Evolutionary conservation across 768 basidiomycete species (phyloP), one percentile per base, ranked within the genome.

Genomic region (Tricholoma furcatifolium): DNA sequence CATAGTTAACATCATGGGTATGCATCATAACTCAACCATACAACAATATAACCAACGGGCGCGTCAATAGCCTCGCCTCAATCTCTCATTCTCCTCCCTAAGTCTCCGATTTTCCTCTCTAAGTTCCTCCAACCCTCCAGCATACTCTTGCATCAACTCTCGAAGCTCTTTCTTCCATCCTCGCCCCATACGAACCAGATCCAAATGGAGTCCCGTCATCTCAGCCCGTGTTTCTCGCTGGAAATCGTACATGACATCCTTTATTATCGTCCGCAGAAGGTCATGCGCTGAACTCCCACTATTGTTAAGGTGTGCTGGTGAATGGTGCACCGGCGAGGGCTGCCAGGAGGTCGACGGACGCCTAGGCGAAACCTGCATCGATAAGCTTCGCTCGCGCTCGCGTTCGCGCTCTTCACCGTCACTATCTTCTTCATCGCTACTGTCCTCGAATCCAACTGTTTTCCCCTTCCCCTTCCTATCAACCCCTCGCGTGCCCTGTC

Each of bases 131-230:
- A 89, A 65, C 60, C 88, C 86, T 14, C 77, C 79, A 1, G 72
- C 76, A 70, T 80, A 80, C 61, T 84, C 84, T 31, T 81, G 79
- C 78, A 87, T 81, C 59, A 81, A 62, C 38, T 72, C 74, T 48
- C 82, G 72, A 63, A 90, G 69, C 65, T 89, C 87, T 45, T 67
- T 74, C 67, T 81, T 81, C 86, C 84, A 87, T 21, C 77, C 78
- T 31, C 84, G 69, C 2, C 87, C 85, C 83, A 89, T 84, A 51
- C 80, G 74, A 32, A 91, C 71, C 51, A 90, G 62, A 62, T 91
- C 88, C 55, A 91, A 61, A 67, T 91, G 89, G 51, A 91, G 69
- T 2, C 85, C 87, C 64, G 80, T 77, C 77, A 90, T 81, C 73
- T 89, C 84, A n/a, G 79, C 74, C 60, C 79, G 77, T 20, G 81